Base-by-base conservation (phyloP, 345 rosid genomes). In the Eucalyptus dawsonii region DNA sequence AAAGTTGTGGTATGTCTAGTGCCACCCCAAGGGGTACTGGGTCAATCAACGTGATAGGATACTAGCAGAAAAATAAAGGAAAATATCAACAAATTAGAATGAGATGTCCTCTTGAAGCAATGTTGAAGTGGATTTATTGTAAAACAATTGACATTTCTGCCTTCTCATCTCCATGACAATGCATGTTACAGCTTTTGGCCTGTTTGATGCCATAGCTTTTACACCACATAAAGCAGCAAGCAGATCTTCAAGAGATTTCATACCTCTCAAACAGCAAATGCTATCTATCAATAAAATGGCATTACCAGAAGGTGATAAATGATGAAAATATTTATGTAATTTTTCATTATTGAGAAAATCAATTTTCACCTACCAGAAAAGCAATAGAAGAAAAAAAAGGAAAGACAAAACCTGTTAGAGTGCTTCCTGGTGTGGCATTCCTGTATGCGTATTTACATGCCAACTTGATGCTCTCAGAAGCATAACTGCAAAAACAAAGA, bases 401-500 rank as follows among this genome's bases (percentile, higher is more conserved):
- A 44, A 29, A 58, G 49, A 40, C 44, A 65, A n/a, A 95, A 97
- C 99, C 98, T 94, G 89, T 93, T 88, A 98, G 89, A 86, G 97
- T 96, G 91, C 94, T 96, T 92, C 99, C 99, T 42, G 99, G 96
- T 9, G 97, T 95, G 87, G 99, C 99, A 90, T 93, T 93, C 92
- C 88, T 95, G 93, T 97, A 97, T 56, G 97, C 98, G 44, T 87
- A 96, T 90, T 94, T 95, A 94, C 99, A 97, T 22, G 99, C 99
- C 92, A 96, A 91, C 87, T 90, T 88, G 86, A 97, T 90, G 91
- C 99, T 96, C 92, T 96, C 98, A 90, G 98, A 94, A 81, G 99
- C 98, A 88, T 95, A 97, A 91, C 99, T 98, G 90, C 89, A 93
- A 65, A 86, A 65, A 44, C 19, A 58, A 67, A 87, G 89, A 89